A percentile compares a stretch with the other conserved stretches of the same genome.
phyloP scores from a whole-genome alignment of 495 filamentous ascomycete genomes.

The Corynascus novoguineensis region DNA sequence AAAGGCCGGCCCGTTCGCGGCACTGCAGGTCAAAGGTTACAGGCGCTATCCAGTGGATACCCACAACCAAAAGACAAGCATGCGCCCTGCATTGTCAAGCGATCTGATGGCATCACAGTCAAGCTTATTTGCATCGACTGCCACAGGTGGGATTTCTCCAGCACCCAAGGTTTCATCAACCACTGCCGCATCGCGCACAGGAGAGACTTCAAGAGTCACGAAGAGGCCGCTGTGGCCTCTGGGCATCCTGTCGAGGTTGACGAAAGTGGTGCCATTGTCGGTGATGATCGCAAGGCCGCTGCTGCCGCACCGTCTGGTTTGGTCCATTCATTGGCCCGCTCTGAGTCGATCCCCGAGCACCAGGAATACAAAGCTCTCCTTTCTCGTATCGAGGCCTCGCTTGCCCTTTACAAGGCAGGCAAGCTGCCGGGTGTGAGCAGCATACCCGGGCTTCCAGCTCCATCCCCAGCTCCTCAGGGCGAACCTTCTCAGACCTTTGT shows the following conservation, averaged over 20 bases:
- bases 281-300: slow-evolving; percentile 45
- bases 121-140: slow-evolving; percentile 90
- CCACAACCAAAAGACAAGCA: slow-evolving; percentile 61
- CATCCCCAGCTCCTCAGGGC: slow-evolving; percentile 3
- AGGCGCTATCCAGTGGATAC: slow-evolving; percentile 68
- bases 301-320: slow-evolving; percentile 39
- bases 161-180: slow-evolving; percentile 96
- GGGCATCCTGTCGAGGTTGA: slow-evolving; percentile 74
- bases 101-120: slow-evolving; percentile 50
- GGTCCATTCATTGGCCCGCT: slow-evolving; percentile 65
- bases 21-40: slow-evolving; percentile 55
- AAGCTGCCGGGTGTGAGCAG: slow-evolving; percentile 40
- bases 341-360: slow-evolving; percentile 50
- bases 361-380: slow-evolving; percentile 47
- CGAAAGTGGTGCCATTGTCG: slow-evolving; percentile 51
- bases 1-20: slow-evolving; percentile 60
- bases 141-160: slow-evolving; percentile 81
- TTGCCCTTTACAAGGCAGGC: slow-evolving; percentile 42
- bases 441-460: slow-evolving; percentile 29
- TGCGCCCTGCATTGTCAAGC: slow-evolving; percentile 48
- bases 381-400: slow-evolving; percentile 43
- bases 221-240: slow-evolving; percentile 84
- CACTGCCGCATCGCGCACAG: slow-evolving; percentile 94
- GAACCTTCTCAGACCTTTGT: slow-evolving; percentile 39
- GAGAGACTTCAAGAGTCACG: slow-evolving; percentile 86